Evolutionary conservation across 2,329 filamentous ascomycete species (phyloP), one percentile per base, ranked within the genome.

Genomic region (Diaporthe sp.): DNA sequence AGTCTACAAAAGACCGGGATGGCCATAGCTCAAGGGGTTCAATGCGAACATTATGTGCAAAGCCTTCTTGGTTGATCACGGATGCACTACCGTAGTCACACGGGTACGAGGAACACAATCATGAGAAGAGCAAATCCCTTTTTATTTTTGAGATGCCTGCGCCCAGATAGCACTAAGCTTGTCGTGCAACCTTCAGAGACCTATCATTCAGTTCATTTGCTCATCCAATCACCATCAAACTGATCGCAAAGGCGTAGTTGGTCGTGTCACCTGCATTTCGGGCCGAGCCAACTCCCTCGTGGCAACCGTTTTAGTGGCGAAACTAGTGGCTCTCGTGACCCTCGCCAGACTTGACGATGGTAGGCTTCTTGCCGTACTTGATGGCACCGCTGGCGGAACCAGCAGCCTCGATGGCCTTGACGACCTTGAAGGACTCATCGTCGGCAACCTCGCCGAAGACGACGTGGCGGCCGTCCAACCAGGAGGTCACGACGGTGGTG

Each of bases 401-500:
- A 72, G 87, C 89, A 71, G 89, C 89, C 88, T 93, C 91, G 55
- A 93, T 82, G 75, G 89, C 86, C 86, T 86, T 89, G 84, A 93
- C 90, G 74, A 92, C 78, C 40, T 84, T 80, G 83, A 91, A 79
- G 74, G 86, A 87, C 58, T 84, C 78, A 1, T 83, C 75, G 77
- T 89, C 87, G 74, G 86, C 86, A 61, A 96, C 93, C 87, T 94
- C 88, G 83, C 94, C 95, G 86, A 96, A 96, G 83, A 95, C 94
- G 85, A 95, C 93, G 89, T 97, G 94, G 84, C 93, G 93, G 82
- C 91, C 91, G 84, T 97, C 90, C 79, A 97, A 89, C 89, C 97
- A 97, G 73, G 92, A 92, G 76, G 97, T 98, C 76, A 92, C 90
- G 68, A 97, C 95, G 73, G 96, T 98, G 81, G 96, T 98, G 83